These are phyloP conservation scores for Didymellaceae sp. DNA, from an alignment of 2,329 filamentous ascomycete genomes.

Conservation along the genomic window DNA sequence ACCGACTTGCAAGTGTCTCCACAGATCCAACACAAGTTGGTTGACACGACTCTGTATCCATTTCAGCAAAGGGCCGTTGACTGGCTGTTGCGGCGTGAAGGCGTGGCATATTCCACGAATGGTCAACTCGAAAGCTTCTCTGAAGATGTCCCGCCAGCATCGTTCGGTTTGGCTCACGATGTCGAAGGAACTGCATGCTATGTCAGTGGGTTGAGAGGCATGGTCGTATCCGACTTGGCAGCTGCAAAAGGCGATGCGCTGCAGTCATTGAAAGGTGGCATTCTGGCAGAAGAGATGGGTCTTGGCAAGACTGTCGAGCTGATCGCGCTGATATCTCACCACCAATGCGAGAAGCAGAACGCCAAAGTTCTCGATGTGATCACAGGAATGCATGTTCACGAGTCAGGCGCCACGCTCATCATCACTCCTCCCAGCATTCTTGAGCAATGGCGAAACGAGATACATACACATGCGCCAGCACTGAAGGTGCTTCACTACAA, in stretches of 20 bases:
- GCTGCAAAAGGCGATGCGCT: conserved; percentile 50
- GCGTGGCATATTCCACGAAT: conserved; percentile 55
- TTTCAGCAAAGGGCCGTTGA: conserved; percentile 74
- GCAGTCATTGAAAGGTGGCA: conserved; percentile 62
- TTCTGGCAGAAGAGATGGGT: conserved; percentile 83
- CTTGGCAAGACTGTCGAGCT: conserved; percentile 81
- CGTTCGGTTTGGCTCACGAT: conserved; percentile 58
- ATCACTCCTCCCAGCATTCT: conserved; percentile 68
- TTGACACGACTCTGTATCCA: conserved; percentile 64
- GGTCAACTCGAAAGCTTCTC: conserved; percentile 20
- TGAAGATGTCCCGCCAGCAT: conserved; percentile 44
- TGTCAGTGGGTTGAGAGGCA: conserved; percentile 69
- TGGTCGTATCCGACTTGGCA: conserved; percentile 59
- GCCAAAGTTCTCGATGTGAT: conserved; percentile 48
- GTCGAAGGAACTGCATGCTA: conserved; percentile 56
- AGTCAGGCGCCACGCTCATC: conserved; percentile 66
- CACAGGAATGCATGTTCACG: conserved; percentile 54
- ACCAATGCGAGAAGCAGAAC: conserved; percentile 53
- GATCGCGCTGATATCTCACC: conserved; percentile 71
- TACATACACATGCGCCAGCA: conserved; percentile 63
- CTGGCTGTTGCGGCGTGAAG: conserved; percentile 74
- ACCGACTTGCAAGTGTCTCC: conserved; percentile 43
- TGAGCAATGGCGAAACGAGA: conserved; percentile 68
- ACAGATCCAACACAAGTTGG: conserved; percentile 36
- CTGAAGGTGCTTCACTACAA: conserved; percentile 64